These are phyloP conservation scores for Coriaria nepalensis DNA, from an alignment of 306 rosid genomes.

Conservation along the genomic window DNA sequence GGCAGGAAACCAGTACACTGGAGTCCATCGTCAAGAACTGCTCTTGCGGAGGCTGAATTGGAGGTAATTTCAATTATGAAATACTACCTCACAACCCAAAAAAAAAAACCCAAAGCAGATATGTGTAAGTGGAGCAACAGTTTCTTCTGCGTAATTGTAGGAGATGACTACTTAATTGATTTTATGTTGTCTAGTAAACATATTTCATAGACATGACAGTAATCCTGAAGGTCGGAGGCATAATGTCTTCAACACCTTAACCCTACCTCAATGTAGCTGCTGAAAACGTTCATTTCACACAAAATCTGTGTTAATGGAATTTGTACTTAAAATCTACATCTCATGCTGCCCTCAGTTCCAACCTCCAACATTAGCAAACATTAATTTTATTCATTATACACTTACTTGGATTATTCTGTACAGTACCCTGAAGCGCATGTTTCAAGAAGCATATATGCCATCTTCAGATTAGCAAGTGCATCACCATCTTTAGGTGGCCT, in stretches of 20 bases:
- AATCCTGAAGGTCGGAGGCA: no score
- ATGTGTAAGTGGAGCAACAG: no score
- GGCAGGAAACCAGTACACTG: constrained; percentile 99
- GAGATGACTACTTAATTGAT: no score
- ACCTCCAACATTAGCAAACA: neutral
- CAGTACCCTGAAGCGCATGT: constrained; percentile 93
- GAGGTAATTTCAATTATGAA: constrained; percentile 44
- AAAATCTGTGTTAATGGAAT: no score
- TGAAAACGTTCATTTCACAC: neutral
- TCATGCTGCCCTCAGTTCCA: constrained; percentile 1
- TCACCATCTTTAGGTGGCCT: constrained; percentile 32
- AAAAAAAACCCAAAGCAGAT: no score
- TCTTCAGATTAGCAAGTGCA: constrained; percentile 58
- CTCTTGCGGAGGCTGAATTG: constrained; percentile 99
- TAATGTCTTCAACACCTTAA: no score
- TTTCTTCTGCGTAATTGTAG: no score
- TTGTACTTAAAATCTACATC: constrained; percentile 1
- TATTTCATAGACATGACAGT: no score
- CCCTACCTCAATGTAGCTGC: no score
- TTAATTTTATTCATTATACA: constrained; percentile 1
- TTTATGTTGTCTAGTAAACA: no score
- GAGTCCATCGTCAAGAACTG: constrained; percentile 97
- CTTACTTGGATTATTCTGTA: constrained; percentile 21
- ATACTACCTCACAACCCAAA: no score
- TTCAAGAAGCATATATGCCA: constrained; percentile 79